phyloP scores from a whole-genome alignment of 1,284 basidiomycete species.

The Grifola frondosa region DNA sequence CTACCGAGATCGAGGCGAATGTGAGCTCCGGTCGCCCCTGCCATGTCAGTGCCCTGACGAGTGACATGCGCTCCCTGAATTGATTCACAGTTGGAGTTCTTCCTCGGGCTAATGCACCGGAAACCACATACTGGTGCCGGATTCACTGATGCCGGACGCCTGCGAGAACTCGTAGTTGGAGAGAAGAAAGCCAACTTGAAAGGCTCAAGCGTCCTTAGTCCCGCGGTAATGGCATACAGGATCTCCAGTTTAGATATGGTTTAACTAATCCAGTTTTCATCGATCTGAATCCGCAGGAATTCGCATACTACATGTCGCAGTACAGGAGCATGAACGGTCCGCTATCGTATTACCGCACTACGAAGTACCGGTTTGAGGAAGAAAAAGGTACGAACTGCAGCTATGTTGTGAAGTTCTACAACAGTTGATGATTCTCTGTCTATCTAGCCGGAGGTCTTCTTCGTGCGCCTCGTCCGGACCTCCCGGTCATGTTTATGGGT shows the following conservation, averaged over 20 bases:
- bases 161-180: neutral
- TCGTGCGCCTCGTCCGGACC: conserved; percentile 39
- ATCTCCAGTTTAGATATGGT: too few species aligned
- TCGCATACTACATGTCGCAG: conserved; percentile 46
- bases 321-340: conserved; percentile 64
- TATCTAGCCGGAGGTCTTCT: conserved; percentile 43
- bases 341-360: conserved; percentile 69
- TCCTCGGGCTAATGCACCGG: conserved; percentile 16
- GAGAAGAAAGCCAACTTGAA: too few species aligned
- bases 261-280: too few species aligned
- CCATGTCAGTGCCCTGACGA: neutral
- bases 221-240: too few species aligned
- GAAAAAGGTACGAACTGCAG: conserved; percentile 59
- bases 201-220: too few species aligned
- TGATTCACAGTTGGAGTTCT: conserved; percentile 11
- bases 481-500: conserved; percentile 63
- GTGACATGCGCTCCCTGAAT: neutral
- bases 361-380: conserved; percentile 56
- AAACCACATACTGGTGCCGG: neutral
- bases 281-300: conserved; percentile 56
- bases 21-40: conserved; percentile 3
- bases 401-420: too few species aligned
- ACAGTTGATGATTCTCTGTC: too few species aligned
- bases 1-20: conserved; percentile 46
- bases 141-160: neutral